Conservation (phyloP, 768 basidiomycete species). For the Podaxis sp. region DNA sequence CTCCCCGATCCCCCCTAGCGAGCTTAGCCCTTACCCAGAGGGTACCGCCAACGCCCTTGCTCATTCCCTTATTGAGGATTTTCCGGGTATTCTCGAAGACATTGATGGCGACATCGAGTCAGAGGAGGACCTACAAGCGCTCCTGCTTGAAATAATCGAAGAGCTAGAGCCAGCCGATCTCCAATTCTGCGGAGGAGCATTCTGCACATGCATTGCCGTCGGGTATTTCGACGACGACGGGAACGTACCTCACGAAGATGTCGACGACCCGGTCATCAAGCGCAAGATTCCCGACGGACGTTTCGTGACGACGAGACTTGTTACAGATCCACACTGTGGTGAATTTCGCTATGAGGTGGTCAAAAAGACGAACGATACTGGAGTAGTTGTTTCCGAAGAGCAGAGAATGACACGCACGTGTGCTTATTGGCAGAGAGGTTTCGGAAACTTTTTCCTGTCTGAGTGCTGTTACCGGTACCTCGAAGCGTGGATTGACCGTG, state of each 20-base stretch:
- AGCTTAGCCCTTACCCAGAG: background rate
- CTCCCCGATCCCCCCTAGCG: conserved; percentile 5
- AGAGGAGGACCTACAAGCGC: background rate
- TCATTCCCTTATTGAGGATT: background rate
- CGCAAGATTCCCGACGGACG: background rate
- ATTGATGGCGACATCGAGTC: background rate
- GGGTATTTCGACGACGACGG: conserved; percentile 12
- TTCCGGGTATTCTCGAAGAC: conserved; percentile 1
- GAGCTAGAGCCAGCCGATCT: background rate
- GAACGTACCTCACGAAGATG: background rate
- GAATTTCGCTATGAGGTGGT: background rate
- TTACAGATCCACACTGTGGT: background rate
- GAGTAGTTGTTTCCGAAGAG: background rate
- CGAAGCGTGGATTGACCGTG: conserved; percentile 4
- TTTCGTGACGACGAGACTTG: conserved; percentile 1
- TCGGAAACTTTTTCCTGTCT: conserved; percentile 8
- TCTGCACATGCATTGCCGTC: conserved; percentile 9
- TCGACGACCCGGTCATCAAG: background rate
- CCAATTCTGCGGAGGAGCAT: background rate
- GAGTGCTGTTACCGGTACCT: background rate
- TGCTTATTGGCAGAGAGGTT: background rate
- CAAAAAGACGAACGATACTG: background rate
- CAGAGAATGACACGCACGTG: background rate
- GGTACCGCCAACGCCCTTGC: background rate
- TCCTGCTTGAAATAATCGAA: background rate